Evolutionary conservation across 345 rosid genomes (phyloP), one percentile per base, ranked within the genome.

Genomic region (Sisymbrium irio): DNA sequence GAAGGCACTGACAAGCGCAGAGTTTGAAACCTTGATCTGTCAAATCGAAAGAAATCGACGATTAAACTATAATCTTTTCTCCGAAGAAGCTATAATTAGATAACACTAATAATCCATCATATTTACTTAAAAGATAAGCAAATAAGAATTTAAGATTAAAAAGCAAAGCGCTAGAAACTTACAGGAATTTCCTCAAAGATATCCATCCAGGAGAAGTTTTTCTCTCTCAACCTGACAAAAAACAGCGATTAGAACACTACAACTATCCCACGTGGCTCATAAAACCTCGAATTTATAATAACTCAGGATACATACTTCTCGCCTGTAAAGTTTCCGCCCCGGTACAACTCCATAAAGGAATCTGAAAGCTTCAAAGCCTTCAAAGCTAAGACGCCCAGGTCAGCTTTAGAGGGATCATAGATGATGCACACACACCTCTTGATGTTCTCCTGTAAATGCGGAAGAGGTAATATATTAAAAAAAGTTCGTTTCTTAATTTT

Each of bases 141-240:
- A 6, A 9, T 68, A 51, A 40, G 32, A 50, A 13, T 17, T 35
- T 2, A 22, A 46, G 40, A 47, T 28, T 15, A 7, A 40, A 41
- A 57, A 59, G 56, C 11, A 28, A 55, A 35, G 72, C 40, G 33
- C 40, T 56, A 55, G 66, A 76, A 30, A 69, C 97, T 88, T 89
- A 96, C 99, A 12, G 99, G 99, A 60, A 96, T 96, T 78, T 96
- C 99, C 77, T 96, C 99, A 73, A 96, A 96, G 62, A 96, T 92
- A 82, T 92, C 98, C 85, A 89, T 93, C 99, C 99, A 96, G 27
- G 99, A 89, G 83, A 96, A 86, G 77, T 90, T 92, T 77, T 86
- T 92, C 89, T 96, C 99, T 79, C 99, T 92, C 91, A 96, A 82
- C 86, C 99, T 96, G 70, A 15, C 33, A 50, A 53, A 54, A 54